Conservation (phyloP, 2,329 filamentous ascomycete genomes). For the Tolypocladium paradoxum region DNA sequence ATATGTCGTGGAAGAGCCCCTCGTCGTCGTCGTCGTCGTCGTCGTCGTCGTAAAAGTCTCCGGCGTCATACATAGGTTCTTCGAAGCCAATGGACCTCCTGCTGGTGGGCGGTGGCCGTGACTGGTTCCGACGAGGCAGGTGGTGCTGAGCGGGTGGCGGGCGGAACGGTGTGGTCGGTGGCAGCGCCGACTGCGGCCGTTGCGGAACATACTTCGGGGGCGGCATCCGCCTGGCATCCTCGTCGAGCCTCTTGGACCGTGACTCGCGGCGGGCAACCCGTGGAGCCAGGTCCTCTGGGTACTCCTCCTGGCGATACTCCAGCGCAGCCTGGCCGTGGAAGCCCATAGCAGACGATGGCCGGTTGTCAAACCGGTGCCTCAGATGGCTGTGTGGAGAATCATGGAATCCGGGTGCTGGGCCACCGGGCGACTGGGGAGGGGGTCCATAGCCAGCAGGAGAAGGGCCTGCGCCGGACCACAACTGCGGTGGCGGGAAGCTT, state of each 20-base stretch:
- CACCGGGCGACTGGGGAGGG: constrained; percentile 16
- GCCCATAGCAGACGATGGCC: constrained; percentile 30
- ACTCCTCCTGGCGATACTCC: constrained; percentile 28
- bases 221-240: constrained; percentile 38
- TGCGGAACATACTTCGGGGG: constrained; percentile 27
- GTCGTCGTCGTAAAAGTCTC: constrained; percentile 15
- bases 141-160: constrained; percentile 15
- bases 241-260: constrained; percentile 27
- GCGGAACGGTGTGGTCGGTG: constrained; percentile 17
- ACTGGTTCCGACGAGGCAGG: constrained; percentile 14
- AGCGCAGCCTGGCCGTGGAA: constrained; percentile 13
- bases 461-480: constrained; percentile 12
- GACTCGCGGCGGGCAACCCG: constrained; percentile 31
- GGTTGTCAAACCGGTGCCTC: constrained; percentile 21
- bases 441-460: constrained; percentile 14
- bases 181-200: constrained; percentile 23
- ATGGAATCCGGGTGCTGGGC: constrained; percentile 19
- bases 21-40: constrained; percentile 28
- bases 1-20: constrained; percentile 27
- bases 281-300: constrained; percentile 27
- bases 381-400: constrained; percentile 20
- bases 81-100: constrained; percentile 21
- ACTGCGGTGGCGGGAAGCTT: constrained; percentile 20
- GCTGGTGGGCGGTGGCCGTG: constrained; percentile 17
- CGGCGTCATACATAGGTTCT: background rate